Evolutionary conservation across 768 basidiomycete species (phyloP), one percentile per base, ranked within the genome.

Genomic region (Dioszegia aurantiaca): DNA sequence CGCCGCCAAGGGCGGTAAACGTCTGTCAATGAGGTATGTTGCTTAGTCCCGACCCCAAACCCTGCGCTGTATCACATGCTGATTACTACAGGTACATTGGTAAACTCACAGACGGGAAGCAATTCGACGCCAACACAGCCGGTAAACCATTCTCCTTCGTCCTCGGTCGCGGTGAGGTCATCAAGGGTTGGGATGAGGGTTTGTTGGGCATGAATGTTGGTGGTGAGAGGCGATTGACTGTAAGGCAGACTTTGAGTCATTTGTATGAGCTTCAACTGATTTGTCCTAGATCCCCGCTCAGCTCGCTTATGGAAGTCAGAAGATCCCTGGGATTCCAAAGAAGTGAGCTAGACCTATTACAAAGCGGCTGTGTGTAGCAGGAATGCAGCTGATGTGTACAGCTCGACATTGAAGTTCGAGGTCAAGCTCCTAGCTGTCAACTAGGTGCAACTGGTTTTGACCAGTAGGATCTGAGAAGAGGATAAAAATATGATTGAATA

Each of bases 101-200:
- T 64, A 94, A 92, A 80, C 81, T 95, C 41, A 76, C 79, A 47
- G 84, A 85, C 76, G 93, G 93, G 66, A 86, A 87, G 68, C 90
- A 91, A 24, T 89, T 94, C 72, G 70, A 86, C 78, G 45, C 72
- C 70, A 75, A 72, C 64, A 72, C 70, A 33, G 36, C 66, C 42
- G 69, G 72, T 33, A 56, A 67, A 55, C 67, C 89, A 83, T 87
- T 91, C 77, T 77, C 79, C 41, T 92, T 92, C 82, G 82, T 78
- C 28, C 81, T 98, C 23, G 94, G 93, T 36, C 80, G 83, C 58
- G 90, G 89, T 24, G 87, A 94, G 73, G 94, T 98, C 52, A 95
- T 98, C 78, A 55, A 53, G 51, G 75, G 77, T 44, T 95, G 93
- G 92, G 94, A 97, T 67, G 80, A 89, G 69, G 94, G 93, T 39